These are phyloP conservation scores for Exophiala xenobiotica DNA, from an alignment of 2,329 filamentous ascomycete species.

Conservation along the genomic window DNA sequence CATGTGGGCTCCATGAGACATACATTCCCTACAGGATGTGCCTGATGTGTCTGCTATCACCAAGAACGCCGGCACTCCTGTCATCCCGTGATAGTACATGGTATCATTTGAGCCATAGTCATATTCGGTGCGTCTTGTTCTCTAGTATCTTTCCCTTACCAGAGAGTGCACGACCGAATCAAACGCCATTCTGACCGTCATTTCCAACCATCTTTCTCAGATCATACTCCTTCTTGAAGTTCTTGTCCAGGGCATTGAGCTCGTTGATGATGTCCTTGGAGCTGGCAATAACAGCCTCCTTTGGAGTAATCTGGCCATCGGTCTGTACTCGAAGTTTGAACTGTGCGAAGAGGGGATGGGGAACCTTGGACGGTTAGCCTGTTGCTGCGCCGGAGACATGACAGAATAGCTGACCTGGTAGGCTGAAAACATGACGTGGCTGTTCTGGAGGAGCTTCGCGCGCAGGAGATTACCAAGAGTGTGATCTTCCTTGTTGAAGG, in stretches of 20 bases:
- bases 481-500: slow-evolving; percentile 95
- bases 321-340: slow-evolving; percentile 85
- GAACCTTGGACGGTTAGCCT: slow-evolving; percentile 35
- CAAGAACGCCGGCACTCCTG: slow-evolving; percentile 10
- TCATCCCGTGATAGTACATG: slow-evolving; percentile 19
- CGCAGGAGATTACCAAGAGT: slow-evolving; percentile 88
- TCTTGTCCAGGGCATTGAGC: slow-evolving; percentile 74
- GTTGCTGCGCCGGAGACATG: neutral
- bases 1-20: too few relatives aligned
- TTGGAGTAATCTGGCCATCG: slow-evolving; percentile 82
- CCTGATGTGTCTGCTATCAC: too few relatives aligned
- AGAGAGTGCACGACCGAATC: neutral
- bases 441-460: slow-evolving; percentile 78
- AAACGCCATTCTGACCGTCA: slow-evolving; percentile 52
- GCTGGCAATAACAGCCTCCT: slow-evolving; percentile 77
- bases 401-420: slow-evolving; percentile 70
- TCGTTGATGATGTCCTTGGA: slow-evolving; percentile 82
- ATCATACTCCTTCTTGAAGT: slow-evolving; percentile 92
- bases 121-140: neutral
- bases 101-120: slow-evolving; percentile 14
- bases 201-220: slow-evolving; percentile 75
- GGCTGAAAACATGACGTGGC: slow-evolving; percentile 82
- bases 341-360: slow-evolving; percentile 48
- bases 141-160: neutral
- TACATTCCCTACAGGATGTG: too few relatives aligned